Evolutionary conservation across 305 asterid species (phyloP), one percentile per base, ranked within the genome.

Genomic region (Nicotiana rustica): DNA sequence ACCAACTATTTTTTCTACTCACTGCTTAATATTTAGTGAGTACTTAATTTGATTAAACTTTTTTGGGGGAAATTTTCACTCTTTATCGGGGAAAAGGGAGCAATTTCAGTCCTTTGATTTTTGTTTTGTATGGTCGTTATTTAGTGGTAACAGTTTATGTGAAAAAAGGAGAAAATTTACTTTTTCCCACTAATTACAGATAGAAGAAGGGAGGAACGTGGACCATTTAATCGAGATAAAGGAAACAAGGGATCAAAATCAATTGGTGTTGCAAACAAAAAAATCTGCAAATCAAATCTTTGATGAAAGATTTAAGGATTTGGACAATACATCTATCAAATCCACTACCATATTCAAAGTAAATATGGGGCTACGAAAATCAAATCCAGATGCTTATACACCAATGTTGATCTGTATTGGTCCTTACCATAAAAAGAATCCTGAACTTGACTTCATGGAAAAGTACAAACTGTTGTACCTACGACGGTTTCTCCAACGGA

Each of bases 391-490:
- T 13, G 71, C 83, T 67, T 79, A 83, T 67, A 44, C 68, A 41
- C 86, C 86, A 60, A 66, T 35, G 73, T 38, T 83, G 25, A 41
- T 83, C 7, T 83, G 83, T 18, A 56, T 83, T 0, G 85, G 83
- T 57, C 83, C 79, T 41, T 69, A 56, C 25, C 82, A 82, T 73
- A 71, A 38, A 10, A 62, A 41, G 10, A 75, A 61, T 61, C 60
- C 77, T 14, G 66, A 77, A 64, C 71, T 83, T 47, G 2, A 0
- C 0, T 0, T 2, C 31, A 76, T 76, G 47, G 64, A 78, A 78
- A 29, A 78, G 9, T 0, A 66, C 47, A 83, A 78, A 31, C 38
- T 78, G 21, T 21, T 19, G 3, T 83, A 78, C 62, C 80, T 78
- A 66, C 13, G 0, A 33, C 13, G 52, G 0, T 78, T 83, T 41